Percentiles rank a stretch among this genome's conserved stretches.
These are phyloP conservation scores for Botrytis aclada DNA, from an alignment of 2,329 filamentous ascomycete species.

Conservation along the genomic window DNA sequence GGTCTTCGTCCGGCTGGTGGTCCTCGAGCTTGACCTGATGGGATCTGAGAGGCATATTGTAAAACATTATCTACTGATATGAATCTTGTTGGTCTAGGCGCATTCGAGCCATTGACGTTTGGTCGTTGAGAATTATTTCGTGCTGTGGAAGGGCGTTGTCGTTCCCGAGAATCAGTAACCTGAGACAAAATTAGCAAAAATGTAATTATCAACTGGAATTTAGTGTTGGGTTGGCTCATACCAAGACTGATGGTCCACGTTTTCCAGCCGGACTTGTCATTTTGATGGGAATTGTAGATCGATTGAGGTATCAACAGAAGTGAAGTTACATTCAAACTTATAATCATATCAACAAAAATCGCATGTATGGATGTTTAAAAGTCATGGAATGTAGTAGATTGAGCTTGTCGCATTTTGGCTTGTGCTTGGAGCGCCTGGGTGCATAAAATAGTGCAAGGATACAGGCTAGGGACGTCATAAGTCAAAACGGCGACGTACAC, in stretches of 20 bases:
- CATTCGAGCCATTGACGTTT: conserved; percentile 31
- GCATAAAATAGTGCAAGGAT: conserved; percentile 16
- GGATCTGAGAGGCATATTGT: conserved; percentile 90
- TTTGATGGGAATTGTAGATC: neutral
- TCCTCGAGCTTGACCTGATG: conserved; percentile 82
- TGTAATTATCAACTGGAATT: neutral
- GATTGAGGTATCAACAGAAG: neutral
- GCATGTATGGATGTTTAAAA: neutral
- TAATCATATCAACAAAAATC: neutral
- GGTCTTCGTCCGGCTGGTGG: conserved; percentile 52
- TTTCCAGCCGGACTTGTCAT: conserved; percentile 40
- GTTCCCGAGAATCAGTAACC: conserved; percentile 59
- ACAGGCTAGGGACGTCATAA: conserved; percentile 6
- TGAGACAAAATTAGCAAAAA: conserved; percentile 33
- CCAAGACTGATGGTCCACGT: conserved; percentile 59
- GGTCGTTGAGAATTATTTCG: conserved; percentile 39
- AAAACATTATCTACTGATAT: conserved; percentile 94
- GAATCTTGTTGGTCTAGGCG: conserved; percentile 60
- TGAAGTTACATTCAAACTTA: conserved; percentile 6
- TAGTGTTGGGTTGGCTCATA: conserved; percentile 38
- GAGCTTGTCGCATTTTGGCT: neutral
- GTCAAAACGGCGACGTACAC: neutral
- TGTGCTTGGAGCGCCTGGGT: neutral
- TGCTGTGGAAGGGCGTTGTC: conserved; percentile 45
- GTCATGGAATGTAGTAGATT: neutral